Evolutionary conservation across 2,329 filamentous ascomycete genomes (phyloP).

Genomic region (Calonectria leucothoes): DNA sequence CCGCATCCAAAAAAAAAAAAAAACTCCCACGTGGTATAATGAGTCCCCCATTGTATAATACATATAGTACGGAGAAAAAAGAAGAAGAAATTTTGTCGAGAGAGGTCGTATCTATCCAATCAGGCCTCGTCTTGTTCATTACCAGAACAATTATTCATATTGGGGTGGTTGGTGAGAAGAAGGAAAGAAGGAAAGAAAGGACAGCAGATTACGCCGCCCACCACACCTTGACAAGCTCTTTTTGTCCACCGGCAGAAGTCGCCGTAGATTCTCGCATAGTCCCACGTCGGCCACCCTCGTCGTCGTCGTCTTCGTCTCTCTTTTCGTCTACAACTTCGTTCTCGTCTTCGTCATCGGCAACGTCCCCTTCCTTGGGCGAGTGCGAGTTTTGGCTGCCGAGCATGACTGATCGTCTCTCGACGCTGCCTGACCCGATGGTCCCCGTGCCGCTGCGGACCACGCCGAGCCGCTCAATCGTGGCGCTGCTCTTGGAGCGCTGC

Average conservation of each 20-base stretch:
- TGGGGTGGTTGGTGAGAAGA: too few relatives aligned
- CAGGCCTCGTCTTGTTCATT: constrained; percentile 9
- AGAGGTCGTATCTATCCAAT: background rate
- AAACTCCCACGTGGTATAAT: constrained; percentile 20
- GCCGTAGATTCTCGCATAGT: constrained; percentile 9
- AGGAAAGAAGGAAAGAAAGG: too few relatives aligned
- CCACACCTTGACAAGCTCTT: constrained; percentile 42
- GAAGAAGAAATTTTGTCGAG: background rate
- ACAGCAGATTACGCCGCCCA: constrained; percentile 31
- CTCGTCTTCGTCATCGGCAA: background rate
- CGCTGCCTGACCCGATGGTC: constrained; percentile 26
- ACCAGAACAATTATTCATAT: constrained; percentile 1
- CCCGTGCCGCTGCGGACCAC: constrained; percentile 35
- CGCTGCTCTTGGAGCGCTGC: constrained; percentile 7
- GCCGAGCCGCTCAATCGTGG: constrained; percentile 29
- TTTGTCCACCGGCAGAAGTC: constrained; percentile 34
- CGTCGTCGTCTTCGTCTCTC: background rate
- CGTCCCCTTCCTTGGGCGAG: background rate
- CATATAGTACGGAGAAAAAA: constrained; percentile 2
- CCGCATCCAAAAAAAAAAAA: constrained; percentile 1
- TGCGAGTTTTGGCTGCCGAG: constrained; percentile 6
- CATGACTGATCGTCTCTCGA: constrained; percentile 34
- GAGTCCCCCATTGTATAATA: background rate
- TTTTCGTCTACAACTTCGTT: background rate
- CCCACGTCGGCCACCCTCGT: background rate